Evolutionary conservation across 2,329 filamentous ascomycete genomes (phyloP), one percentile per base, ranked within the genome.

Genomic region (Arthroderma sp.): DNA sequence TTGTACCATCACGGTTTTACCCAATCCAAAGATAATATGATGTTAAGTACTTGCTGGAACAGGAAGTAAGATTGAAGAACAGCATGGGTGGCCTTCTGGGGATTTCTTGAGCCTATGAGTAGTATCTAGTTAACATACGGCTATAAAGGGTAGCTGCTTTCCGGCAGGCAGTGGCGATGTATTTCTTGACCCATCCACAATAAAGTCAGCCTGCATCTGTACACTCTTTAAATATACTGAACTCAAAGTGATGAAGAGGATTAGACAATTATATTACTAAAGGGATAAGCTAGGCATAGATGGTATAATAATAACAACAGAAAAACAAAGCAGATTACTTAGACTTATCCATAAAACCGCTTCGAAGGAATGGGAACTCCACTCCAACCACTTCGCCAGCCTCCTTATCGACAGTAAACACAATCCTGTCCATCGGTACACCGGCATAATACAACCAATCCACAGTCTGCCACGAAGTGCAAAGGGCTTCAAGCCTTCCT

Each of bases 401-500:
- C 4, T 54, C 55, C 15, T 55, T 55, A 53, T 70, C 64, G 39
- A 63, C 61, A 19, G 67, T 64, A 47, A 74, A 64, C 1, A 71
- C 43, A 6, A 72, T 59, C 6, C 66, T 60, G 47, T 73, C 69
- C 9, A 73, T 37, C 1, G 70, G 64, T 57, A 71, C 64, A 8
- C 67, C 62, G 0, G 68, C 69, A 56, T 73, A 73, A 28, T 70
- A 66, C 21, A 73, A 59, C 68, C 67, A 73, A 35, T 72, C 68
- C 0, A 64, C 65, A 3, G 68, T 57, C 35, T 65, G 67, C 70
- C 69, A 73, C 2, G 64, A 61, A 1, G 64, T 25, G 39, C 69
- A 72, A 17, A 64, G 63, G n/a, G 64, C 58, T 1, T 58, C 56
- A 11, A 69, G 37, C 4, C 25, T 58, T 0, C 54, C 57, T 4